These are phyloP conservation scores for Ustilago shanxiensis DNA, from an alignment of 1,284 basidiomycete species.

Conservation along the genomic window DNA sequence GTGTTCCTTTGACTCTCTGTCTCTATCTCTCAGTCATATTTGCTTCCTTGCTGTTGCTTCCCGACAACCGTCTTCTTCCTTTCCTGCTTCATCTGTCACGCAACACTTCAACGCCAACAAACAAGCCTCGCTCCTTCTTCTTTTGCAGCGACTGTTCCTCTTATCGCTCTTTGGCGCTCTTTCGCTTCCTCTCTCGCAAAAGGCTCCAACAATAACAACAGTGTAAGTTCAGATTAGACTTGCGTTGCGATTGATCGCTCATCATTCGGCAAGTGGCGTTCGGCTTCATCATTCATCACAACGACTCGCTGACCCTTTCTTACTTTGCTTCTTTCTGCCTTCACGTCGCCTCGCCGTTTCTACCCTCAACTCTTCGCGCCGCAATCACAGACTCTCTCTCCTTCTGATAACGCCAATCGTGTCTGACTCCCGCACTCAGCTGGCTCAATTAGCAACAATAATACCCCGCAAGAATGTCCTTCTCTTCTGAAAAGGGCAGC, in stretches of 20 bases:
- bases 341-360: not conserved
- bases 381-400: not conserved
- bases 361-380: not conserved
- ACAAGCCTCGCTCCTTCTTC: not conserved
- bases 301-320: slow-evolving; percentile 1
- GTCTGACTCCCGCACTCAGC: not conserved
- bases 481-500: slow-evolving; percentile 43
- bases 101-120: not conserved
- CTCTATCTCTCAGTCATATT: slow-evolving; percentile 10
- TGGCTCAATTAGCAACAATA: not conserved
- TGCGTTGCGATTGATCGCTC: slow-evolving; percentile 3
- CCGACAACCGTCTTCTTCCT: slow-evolving; percentile 3
- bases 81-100: not conserved
- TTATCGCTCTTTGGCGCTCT: not conserved
- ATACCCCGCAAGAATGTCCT: slow-evolving; percentile 28
- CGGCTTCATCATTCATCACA: slow-evolving; percentile 6
- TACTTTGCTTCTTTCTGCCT: not conserved
- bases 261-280: slow-evolving; percentile 6
- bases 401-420: not conserved
- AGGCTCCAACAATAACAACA: not conserved
- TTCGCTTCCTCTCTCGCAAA: not conserved
- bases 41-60: not conserved
- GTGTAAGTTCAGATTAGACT: not conserved
- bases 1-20: too few relatives aligned
- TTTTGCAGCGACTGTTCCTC: too few relatives aligned